Conservation (phyloP, 169 alveolate genomes). For the Plasmodium knowlesi region DNA sequence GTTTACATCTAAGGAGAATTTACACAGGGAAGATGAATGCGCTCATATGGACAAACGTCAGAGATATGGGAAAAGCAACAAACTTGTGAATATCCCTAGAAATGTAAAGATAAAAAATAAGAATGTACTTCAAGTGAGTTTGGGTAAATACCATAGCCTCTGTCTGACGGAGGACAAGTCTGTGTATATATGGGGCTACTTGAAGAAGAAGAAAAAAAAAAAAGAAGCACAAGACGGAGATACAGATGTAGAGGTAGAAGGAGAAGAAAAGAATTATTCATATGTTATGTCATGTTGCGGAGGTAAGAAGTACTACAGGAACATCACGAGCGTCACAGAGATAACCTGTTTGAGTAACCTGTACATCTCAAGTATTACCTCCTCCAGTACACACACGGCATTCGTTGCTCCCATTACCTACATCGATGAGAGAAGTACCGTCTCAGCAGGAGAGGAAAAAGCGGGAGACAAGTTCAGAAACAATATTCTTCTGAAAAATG, state of each 20-base stretch:
- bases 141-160: constrained; percentile 59
- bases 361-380: constrained; percentile 27
- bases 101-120: constrained; percentile 43
- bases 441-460: background rate
- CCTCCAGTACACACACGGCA: constrained; percentile 59
- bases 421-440: background rate
- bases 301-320: background rate
- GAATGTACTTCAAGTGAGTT: constrained; percentile 37
- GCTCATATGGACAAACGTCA: background rate
- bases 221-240: background rate
- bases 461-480: constrained; percentile 19
- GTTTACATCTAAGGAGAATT: background rate
- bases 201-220: background rate
- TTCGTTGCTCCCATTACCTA: constrained; percentile 53
- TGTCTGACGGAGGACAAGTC: constrained; percentile 61
- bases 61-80: background rate
- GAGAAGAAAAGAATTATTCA: background rate
- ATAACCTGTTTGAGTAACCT: constrained; percentile 38
- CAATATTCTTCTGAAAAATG: constrained; percentile 13
- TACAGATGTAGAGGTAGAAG: background rate
- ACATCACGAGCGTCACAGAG: constrained; percentile 20
- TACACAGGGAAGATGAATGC: background rate
- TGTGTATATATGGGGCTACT: constrained; percentile 69
- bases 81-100: constrained; percentile 52
- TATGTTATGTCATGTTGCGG: background rate